Conservation (phyloP, 768 basidiomycete species). For the Dendrothele bispora region DNA sequence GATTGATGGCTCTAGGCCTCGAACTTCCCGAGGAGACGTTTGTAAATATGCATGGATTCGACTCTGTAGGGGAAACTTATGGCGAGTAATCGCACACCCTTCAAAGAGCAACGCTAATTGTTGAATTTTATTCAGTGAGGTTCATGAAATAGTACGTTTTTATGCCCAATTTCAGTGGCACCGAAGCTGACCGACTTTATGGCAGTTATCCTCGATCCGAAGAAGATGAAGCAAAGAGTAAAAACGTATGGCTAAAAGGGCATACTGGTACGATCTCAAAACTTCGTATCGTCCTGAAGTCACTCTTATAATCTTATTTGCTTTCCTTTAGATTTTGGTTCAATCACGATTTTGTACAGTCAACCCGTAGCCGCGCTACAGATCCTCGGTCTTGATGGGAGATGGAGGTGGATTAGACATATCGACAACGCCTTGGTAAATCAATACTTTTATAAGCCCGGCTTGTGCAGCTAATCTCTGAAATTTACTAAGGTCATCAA, state of each 20-base stretch:
- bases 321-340: slow-evolving; percentile 44
- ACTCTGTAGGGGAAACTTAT: slow-evolving; percentile 35
- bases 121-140: slow-evolving; percentile 27
- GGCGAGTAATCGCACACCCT: slow-evolving; percentile 19
- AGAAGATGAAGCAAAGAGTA: slow-evolving; percentile 42
- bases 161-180: neutral
- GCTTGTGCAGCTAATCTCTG: neutral
- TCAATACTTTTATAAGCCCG: too few relatives aligned
- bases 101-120: neutral
- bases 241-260: slow-evolving; percentile 51
- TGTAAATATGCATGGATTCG: slow-evolving; percentile 37
- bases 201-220: slow-evolving; percentile 39
- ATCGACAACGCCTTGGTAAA: slow-evolving; percentile 43
- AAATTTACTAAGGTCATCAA: slow-evolving; percentile 35
- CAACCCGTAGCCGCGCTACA: slow-evolving; percentile 49
- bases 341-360: slow-evolving; percentile 46
- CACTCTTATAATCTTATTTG: neutral
- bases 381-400: slow-evolving; percentile 38
- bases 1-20: slow-evolving; percentile 42
- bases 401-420: slow-evolving; percentile 47
- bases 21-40: slow-evolving; percentile 47
- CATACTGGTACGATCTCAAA: slow-evolving; percentile 36
- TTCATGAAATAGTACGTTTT: slow-evolving; percentile 50
- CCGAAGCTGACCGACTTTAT: neutral
- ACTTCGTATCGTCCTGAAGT: neutral